Evolutionary conservation across 2,329 filamentous ascomycete species (phyloP).

Genomic region (Periconia macrospinosa): DNA sequence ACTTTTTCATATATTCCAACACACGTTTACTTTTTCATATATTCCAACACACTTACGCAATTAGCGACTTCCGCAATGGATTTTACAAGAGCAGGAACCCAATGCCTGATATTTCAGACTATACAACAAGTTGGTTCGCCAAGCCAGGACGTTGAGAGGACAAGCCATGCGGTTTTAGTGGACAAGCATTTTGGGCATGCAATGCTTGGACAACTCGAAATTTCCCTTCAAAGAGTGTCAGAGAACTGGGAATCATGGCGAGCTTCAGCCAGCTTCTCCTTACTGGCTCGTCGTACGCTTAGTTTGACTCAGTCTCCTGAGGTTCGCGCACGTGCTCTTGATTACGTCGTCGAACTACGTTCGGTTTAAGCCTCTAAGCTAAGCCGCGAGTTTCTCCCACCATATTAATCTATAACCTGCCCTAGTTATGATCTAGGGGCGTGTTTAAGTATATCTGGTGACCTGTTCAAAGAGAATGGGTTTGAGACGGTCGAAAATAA

Average conservation of each 20-base stretch:
- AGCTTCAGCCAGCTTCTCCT: neutral
- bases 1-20: slow-evolving; percentile 49
- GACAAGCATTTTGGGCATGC: slow-evolving; percentile 35
- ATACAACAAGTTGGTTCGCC: slow-evolving; percentile 51
- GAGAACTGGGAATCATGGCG: slow-evolving; percentile 35
- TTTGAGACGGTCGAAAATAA: slow-evolving; percentile 5
- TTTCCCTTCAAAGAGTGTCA: neutral
- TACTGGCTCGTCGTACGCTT: neutral
- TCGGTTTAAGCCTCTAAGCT: neutral
- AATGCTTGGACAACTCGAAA: slow-evolving; percentile 6
- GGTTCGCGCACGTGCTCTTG: neutral
- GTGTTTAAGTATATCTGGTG: too few species aligned
- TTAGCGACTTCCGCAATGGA: slow-evolving; percentile 33
- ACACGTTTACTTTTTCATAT: slow-evolving; percentile 55
- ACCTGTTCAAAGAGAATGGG: slow-evolving; percentile 4
- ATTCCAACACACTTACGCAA: slow-evolving; percentile 33
- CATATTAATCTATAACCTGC: too few species aligned
- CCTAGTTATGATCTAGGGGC: too few species aligned
- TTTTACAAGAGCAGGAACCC: slow-evolving; percentile 52
- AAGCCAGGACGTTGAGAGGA: slow-evolving; percentile 18
- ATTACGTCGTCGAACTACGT: neutral
- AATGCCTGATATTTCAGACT: slow-evolving; percentile 51
- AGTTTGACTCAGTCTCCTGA: neutral
- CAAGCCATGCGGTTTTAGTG: slow-evolving; percentile 38
- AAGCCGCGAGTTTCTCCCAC: too few species aligned